Evolutionary conservation across 2,329 filamentous ascomycete species (phyloP), one percentile per base, ranked within the genome.

Genomic region (Exophiala phaeomuriformis): DNA sequence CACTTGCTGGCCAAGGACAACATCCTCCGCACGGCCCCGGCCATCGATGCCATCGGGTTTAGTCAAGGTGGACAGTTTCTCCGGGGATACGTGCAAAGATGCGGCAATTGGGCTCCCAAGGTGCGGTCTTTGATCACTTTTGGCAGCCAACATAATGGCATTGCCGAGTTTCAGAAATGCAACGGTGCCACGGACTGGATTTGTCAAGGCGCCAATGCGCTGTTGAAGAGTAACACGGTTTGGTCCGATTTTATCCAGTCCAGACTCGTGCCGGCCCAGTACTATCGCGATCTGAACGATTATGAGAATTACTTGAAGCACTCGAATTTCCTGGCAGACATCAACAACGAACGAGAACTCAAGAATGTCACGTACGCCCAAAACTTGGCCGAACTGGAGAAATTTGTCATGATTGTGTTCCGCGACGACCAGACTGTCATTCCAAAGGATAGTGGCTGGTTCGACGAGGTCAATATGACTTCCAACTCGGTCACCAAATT

Each of bases 41-140:
- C 85, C 59, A 78, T 96, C 66, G 93, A 97, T 71, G 91, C 90
- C 33, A 74, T 98, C 35, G 93, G 93, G 30, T 96, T 98, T 75
- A 93, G 87, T 9, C 93, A 98, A 71, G 93, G 93, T 59, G 93
- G 93, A 1, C 88, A 95, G 69, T 96, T 98, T 74, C 79, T 98
- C n/a, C 84, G 93, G 55, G 93, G 80, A 28, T 90, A 95, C 68
- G 76, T 95, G 60, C 84, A 98, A 76, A 81, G 88, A 41, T 98
- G 93, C 76, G 93, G 90, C 68, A 65, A 64, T 33, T 61, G 58
- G 56, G 60, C 60, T 9, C 84, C 89, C 0, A 83, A 81, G 3
- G 80, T 95, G 8, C 80, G 82, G 61, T 90, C 81, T 67, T 79
- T 96, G 36, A 80, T 95, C 59, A 96, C 90, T 1, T 94, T 93